These are phyloP conservation scores for Hymenochaete sp. DNA, from an alignment of 1,284 basidiomycete species.

Conservation along the genomic window DNA sequence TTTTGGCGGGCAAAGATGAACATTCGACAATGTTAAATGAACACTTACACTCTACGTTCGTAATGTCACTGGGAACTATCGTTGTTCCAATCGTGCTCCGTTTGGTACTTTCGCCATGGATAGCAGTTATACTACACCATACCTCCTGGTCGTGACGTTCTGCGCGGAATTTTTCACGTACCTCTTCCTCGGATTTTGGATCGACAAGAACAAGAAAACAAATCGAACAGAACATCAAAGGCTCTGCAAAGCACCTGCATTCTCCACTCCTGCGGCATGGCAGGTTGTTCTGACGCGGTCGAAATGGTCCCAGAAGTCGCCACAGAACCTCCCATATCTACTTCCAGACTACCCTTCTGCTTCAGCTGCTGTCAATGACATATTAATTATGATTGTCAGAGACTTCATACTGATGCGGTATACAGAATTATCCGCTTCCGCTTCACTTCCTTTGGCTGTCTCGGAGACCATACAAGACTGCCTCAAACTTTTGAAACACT, in stretches of 20 bases:
- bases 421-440: constrained; percentile 70
- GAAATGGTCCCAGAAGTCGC: constrained; percentile 69
- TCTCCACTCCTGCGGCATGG: constrained; percentile 88
- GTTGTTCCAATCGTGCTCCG: constrained; percentile 44
- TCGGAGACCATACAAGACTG: constrained; percentile 69
- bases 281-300: constrained; percentile 76
- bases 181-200: constrained; percentile 48
- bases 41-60: constrained; percentile 40
- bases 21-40: constrained; percentile 19
- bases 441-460: constrained; percentile 80
- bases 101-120: constrained; percentile 53
- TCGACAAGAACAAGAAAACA: too few relatives aligned
- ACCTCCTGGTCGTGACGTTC: constrained; percentile 40
- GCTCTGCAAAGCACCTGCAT: constrained; percentile 57
- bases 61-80: constrained; percentile 46
- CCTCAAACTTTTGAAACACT: constrained; percentile 53
- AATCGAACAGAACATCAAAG: constrained; percentile 24
- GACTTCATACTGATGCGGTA: constrained; percentile 88
- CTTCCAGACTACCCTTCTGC: constrained; percentile 54
- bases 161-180: constrained; percentile 44
- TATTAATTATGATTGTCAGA: constrained; percentile 70
- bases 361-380: constrained; percentile 62
- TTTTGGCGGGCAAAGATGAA: constrained; percentile 89
- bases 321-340: constrained; percentile 53
- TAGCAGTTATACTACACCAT: constrained; percentile 55